Evolutionary conservation across 2,329 filamentous ascomycete genomes (phyloP).

Genomic region (Zalaria obscura): DNA sequence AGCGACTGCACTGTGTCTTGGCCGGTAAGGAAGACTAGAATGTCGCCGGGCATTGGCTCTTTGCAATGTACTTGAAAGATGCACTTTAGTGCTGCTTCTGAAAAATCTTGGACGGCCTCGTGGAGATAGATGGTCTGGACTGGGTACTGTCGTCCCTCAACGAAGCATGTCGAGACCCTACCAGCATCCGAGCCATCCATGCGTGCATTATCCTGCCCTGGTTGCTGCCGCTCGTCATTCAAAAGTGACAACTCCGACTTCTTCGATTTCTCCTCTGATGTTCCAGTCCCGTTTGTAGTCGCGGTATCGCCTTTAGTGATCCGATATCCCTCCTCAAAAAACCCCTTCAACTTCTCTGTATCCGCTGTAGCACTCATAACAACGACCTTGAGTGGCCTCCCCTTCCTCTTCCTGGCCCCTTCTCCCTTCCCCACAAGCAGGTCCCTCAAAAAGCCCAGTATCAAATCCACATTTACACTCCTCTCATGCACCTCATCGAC

Average conservation of each 20-base stretch:
- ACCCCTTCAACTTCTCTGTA: conserved; percentile 60
- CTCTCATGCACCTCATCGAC: conserved; percentile 97
- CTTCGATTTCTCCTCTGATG: background rate
- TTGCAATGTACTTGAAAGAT: conserved; percentile 79
- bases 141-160: conserved; percentile 76
- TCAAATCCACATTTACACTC: conserved; percentile 83
- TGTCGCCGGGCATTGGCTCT: conserved; percentile 84
- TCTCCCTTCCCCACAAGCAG: conserved; percentile 49
- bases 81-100: conserved; percentile 65
- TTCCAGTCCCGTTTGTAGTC: conserved; percentile 1
- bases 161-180: conserved; percentile 43
- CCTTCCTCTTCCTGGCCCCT: conserved; percentile 47
- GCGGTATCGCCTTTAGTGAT: background rate
- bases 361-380: conserved; percentile 97
- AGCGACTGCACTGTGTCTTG: conserved; percentile 84
- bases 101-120: conserved; percentile 62
- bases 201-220: background rate
- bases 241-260: no score
- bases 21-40: conserved; percentile 81
- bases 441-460: conserved; percentile 76
- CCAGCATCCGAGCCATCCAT: background rate
- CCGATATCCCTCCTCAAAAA: conserved; percentile 42
- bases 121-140: conserved; percentile 66
- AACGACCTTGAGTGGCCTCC: conserved; percentile 71
- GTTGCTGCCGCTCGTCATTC: background rate